phyloP scores from a whole-genome alignment of 2,329 filamentous ascomycete species.

The Arthrinium puccinioides region DNA sequence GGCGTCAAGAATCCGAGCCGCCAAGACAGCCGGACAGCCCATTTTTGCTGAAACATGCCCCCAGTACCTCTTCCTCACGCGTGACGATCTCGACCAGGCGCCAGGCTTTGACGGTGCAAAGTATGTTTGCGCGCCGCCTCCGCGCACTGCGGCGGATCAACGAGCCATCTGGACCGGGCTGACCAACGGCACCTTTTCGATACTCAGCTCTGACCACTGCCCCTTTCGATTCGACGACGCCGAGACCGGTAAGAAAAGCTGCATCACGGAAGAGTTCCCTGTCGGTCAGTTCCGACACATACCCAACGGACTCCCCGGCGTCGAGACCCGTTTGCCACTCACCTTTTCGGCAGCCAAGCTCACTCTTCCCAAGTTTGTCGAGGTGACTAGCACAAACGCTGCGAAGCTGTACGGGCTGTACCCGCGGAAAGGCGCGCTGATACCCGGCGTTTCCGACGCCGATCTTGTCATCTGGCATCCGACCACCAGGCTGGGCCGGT shows the following conservation, averaged over 20 bases:
- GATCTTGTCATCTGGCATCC: constrained; percentile 54
- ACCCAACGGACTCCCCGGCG: constrained; percentile 49
- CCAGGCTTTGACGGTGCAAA: constrained; percentile 48
- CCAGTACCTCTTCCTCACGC: constrained; percentile 47
- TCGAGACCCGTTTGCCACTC: constrained; percentile 48
- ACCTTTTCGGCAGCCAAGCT: constrained; percentile 33
- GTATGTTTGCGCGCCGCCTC: constrained; percentile 46
- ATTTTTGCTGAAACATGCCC: constrained; percentile 49
- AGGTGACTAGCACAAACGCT: constrained; percentile 45
- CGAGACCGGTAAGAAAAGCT: constrained; percentile 37
- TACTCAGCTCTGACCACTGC: constrained; percentile 37
- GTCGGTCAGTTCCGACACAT: constrained; percentile 44
- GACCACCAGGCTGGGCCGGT: constrained; percentile 29
- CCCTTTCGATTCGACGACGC: constrained; percentile 42
- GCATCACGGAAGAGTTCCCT: constrained; percentile 35
- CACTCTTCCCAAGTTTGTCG: constrained; percentile 41
- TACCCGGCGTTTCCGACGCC: constrained; percentile 45
- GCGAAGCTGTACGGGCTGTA: constrained; percentile 52
- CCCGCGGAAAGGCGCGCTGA: constrained; percentile 38
- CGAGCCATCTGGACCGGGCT: constrained; percentile 43
- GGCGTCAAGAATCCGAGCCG: constrained; percentile 35
- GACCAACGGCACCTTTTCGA: constrained; percentile 43
- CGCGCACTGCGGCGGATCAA: constrained; percentile 37
- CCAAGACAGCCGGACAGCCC: constrained; percentile 39
- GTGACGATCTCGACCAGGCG: constrained; percentile 36